These are phyloP conservation scores for Phoma sp. DNA, from an alignment of 2,329 filamentous ascomycete species.

Conservation along the genomic window DNA sequence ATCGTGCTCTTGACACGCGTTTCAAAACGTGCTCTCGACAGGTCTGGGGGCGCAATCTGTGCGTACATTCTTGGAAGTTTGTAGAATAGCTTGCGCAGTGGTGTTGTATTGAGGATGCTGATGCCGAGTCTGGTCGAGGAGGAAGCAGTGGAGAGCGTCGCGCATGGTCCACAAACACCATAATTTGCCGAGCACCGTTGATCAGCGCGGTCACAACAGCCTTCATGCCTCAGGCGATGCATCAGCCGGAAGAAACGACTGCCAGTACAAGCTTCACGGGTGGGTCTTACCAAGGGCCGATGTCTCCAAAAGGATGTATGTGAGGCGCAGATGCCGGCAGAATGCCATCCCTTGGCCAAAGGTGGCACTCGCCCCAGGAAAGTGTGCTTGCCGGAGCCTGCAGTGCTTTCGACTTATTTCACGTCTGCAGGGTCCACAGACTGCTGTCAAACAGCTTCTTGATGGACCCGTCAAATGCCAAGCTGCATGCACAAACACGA, in stretches of 20 bases:
- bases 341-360: background rate
- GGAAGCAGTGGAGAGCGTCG: constrained; percentile 12
- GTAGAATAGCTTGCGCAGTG: background rate
- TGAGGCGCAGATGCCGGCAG: constrained; percentile 32
- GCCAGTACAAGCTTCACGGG: constrained; percentile 27
- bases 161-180: constrained; percentile 24
- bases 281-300: constrained; percentile 15
- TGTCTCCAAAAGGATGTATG: constrained; percentile 31
- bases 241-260: constrained; percentile 22
- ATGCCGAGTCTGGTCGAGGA: background rate
- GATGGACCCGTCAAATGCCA: background rate
- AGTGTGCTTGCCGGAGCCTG: constrained; percentile 7
- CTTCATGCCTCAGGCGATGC: constrained; percentile 29
- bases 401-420: constrained; percentile 3
- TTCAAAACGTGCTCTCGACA: constrained; percentile 18
- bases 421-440: constrained; percentile 1
- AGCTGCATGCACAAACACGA: constrained; percentile 21
- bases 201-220: constrained; percentile 31
- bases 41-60: background rate
- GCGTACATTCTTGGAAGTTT: background rate
- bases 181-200: constrained; percentile 28
- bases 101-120: background rate
- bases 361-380: constrained; percentile 7
- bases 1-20: constrained; percentile 25
- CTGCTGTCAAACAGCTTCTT: background rate